Conservation (phyloP, 768 basidiomycete species). For the Panus rudis region DNA sequence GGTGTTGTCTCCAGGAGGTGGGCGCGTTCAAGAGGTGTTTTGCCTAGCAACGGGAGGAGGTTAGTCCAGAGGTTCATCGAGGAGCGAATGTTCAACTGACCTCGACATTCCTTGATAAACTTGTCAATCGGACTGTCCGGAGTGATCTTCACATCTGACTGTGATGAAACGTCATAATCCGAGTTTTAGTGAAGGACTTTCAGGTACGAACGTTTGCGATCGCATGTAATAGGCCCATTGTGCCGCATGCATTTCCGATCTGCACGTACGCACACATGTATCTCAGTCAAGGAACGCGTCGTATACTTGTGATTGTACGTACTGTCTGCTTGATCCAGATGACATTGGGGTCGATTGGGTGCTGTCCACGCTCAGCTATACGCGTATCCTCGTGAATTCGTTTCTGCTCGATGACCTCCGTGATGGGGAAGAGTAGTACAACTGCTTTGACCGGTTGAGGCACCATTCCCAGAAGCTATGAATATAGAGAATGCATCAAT, state of each 20-base stretch:
- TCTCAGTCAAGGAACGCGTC: neutral
- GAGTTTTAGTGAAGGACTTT: neutral
- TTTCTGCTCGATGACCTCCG: conserved; percentile 40
- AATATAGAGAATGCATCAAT: neutral
- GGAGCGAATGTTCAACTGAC: conserved; percentile 30
- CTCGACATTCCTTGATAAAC: conserved; percentile 60
- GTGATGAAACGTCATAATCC: neutral
- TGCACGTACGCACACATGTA: conserved; percentile 5
- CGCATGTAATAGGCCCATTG: conserved; percentile 80
- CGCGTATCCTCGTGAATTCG: conserved; percentile 54
- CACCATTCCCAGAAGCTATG: conserved; percentile 63
- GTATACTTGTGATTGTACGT: conserved; percentile 13
- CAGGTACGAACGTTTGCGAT: conserved; percentile 62
- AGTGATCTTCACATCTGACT: conserved; percentile 52
- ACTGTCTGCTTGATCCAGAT: conserved; percentile 93
- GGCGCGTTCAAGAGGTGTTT: conserved; percentile 67
- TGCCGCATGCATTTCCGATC: conserved; percentile 44
- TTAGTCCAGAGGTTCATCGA: neutral
- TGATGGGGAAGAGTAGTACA: conserved; percentile 76
- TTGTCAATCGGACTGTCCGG: conserved; percentile 55
- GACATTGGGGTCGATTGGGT: conserved; percentile 52
- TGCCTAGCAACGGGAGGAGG: conserved; percentile 33
- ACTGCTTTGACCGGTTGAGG: conserved; percentile 76
- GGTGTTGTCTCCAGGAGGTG: conserved; percentile 66
- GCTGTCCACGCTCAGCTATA: conserved; percentile 40